phyloP scores from a whole-genome alignment of 345 rosid species.

The Euphorbia tirucalli region DNA sequence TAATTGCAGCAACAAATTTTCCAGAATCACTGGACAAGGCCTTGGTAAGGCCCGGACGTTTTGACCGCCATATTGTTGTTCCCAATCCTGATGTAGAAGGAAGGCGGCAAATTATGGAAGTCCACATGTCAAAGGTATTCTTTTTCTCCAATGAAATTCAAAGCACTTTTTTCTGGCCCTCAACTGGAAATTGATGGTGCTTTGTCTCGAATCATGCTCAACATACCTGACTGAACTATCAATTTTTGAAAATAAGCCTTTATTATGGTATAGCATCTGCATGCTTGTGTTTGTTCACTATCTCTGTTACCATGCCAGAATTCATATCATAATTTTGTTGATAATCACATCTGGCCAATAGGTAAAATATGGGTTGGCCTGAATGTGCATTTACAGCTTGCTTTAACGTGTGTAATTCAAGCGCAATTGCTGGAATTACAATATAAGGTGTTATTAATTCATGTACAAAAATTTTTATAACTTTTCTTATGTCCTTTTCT shows the following conservation, averaged over 20 bases:
- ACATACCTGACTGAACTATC: not conserved
- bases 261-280: not conserved
- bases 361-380: not conserved
- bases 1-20: conserved; percentile 92
- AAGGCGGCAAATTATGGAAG: conserved; percentile 88
- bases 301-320: not conserved
- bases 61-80: conserved; percentile 87
- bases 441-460: too few species aligned
- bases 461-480: not conserved
- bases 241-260: not conserved
- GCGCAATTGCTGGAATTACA: not conserved
- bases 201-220: not conserved
- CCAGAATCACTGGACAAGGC: conserved; percentile 96
- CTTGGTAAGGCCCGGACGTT: conserved; percentile 91
- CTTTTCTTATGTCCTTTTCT: not conserved
- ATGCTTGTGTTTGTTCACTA: not conserved
- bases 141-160: not conserved
- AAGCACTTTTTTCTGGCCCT: not conserved
- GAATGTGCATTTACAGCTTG: not conserved
- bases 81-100: conserved; percentile 99
- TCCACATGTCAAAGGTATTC: conserved; percentile 95
- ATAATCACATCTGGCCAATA: too few species aligned
- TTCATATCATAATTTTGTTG: not conserved
- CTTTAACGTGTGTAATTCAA: not conserved
- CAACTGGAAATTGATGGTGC: not conserved